Base-by-base conservation (phyloP, 2,329 filamentous ascomycete genomes). In the Stachybotrys chlorohalonatus region DNA sequence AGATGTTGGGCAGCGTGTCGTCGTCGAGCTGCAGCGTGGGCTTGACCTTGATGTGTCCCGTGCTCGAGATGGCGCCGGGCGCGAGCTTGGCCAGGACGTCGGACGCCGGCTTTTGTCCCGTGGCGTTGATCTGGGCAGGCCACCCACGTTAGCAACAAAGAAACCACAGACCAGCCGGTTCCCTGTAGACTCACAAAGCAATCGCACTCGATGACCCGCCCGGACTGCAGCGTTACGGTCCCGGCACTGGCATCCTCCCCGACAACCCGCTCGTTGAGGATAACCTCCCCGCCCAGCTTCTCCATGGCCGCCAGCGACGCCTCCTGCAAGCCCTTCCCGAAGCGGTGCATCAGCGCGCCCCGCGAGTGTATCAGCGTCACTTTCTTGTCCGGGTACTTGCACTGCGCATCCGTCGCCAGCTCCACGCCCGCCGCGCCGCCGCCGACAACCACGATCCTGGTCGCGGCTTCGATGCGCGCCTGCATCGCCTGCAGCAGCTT, bases 381-480 rank as follows among this genome's bases (percentile, higher is more conserved):
- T 0, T 68, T 65, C 66, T 86, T 86, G 7, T 77, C 72, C 0
- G 81, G 80, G 58, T 81, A 83, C 9, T 70, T 63, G 6, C 72
- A 72, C 64, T 83, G 84, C 9, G 80, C 77, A 61, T 86, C 83
- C 0, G 80, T 75, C 0, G 81, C 82, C 39, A 85, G 67, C 65
- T 86, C 80, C 0, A 86, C 78, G 1, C 83, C 83, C 0, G 82
- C 83, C 1, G 83, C 81, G 3, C 83, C 83, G 0, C 81, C 82
- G 2, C 83, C 83, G 0, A 81, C 72, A 0, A 82, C 72, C 2
- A 80, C 76, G 7, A 82, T 59, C 32, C 69, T 70, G 11, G 64
- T 63, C 1, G 78, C 73, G 0, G 62, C 59, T 47, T 69, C 69
- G 52, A 84, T 75, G 3, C 66, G 66, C 1, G 60, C 58, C 64